phyloP scores from a whole-genome alignment of 2,329 filamentous ascomycete genomes.

The Calonectria henricotiae region DNA sequence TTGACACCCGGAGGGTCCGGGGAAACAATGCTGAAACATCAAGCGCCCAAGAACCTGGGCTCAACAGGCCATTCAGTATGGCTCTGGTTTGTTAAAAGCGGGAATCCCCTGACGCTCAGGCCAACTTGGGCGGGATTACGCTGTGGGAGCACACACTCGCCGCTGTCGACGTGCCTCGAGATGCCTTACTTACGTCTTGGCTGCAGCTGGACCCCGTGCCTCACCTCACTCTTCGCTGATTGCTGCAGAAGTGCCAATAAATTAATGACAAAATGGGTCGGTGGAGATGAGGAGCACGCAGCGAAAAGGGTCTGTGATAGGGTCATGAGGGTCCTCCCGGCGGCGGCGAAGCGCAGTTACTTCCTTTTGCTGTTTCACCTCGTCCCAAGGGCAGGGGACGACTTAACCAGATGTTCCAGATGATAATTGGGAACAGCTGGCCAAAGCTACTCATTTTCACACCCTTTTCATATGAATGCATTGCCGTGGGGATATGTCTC shows the following conservation, averaged over 20 bases:
- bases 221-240: slow-evolving; percentile 10
- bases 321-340: slow-evolving; percentile 22
- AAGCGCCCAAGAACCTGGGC: slow-evolving; percentile 23
- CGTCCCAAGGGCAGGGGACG: slow-evolving; percentile 35
- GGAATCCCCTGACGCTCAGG: slow-evolving; percentile 26
- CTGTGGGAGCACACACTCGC: slow-evolving; percentile 10
- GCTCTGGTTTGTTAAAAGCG: slow-evolving; percentile 35
- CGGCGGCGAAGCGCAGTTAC: slow-evolving; percentile 21
- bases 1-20: slow-evolving; percentile 40
- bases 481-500: slow-evolving; percentile 33
- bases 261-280: slow-evolving; percentile 18
- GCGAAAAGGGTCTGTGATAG: slow-evolving; percentile 26
- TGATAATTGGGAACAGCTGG: slow-evolving; percentile 34
- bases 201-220: slow-evolving; percentile 24
- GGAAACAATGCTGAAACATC: slow-evolving; percentile 47
- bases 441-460: slow-evolving; percentile 33
- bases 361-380: slow-evolving; percentile 45
- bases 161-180: slow-evolving; percentile 12
- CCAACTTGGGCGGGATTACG: slow-evolving; percentile 6
- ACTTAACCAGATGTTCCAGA: slow-evolving; percentile 32
- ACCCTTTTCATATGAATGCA: slow-evolving; percentile 36
- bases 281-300: slow-evolving; percentile 33
- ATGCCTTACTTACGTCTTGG: slow-evolving; percentile 15
- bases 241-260: background rate
- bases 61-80: slow-evolving; percentile 40